phyloP scores from a whole-genome alignment of 371 early-diverging fungal genomes.

The Mortierella sp. region DNA sequence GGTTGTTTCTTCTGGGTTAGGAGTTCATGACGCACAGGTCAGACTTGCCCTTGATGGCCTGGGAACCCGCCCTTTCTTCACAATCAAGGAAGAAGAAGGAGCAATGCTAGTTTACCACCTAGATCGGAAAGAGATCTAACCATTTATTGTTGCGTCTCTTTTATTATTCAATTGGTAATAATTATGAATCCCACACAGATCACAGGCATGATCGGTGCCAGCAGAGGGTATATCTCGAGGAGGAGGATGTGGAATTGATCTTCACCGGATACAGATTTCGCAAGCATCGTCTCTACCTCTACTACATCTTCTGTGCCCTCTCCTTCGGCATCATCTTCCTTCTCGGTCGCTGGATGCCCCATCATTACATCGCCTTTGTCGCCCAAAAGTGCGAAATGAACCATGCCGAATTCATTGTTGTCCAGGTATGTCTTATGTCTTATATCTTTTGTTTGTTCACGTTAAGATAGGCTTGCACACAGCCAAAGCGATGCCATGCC shows the following conservation, averaged over 20 bases:
- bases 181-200: conserved; percentile 14
- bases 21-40: background rate
- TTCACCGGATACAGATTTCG: conserved; percentile 78
- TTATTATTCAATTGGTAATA: background rate
- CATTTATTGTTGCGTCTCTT: background rate
- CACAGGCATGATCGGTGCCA: conserved; percentile 37
- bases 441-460: background rate
- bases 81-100: background rate
- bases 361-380: conserved; percentile 77
- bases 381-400: conserved; percentile 71
- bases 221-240: conserved; percentile 50
- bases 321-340: conserved; percentile 83
- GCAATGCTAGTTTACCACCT: background rate
- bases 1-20: conserved; percentile 1
- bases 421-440: conserved; percentile 17
- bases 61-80: too few relatives aligned
- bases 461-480: background rate
- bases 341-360: conserved; percentile 88
- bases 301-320: conserved; percentile 71
- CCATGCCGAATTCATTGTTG: conserved; percentile 79
- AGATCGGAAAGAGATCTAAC: background rate
- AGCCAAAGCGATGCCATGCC: background rate
- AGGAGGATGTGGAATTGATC: conserved; percentile 66
- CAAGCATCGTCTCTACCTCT: conserved; percentile 63
- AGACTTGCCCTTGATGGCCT: background rate